Base-by-base conservation (phyloP, 768 basidiomycete species). In the Phaeotremella skinneri region DNA sequence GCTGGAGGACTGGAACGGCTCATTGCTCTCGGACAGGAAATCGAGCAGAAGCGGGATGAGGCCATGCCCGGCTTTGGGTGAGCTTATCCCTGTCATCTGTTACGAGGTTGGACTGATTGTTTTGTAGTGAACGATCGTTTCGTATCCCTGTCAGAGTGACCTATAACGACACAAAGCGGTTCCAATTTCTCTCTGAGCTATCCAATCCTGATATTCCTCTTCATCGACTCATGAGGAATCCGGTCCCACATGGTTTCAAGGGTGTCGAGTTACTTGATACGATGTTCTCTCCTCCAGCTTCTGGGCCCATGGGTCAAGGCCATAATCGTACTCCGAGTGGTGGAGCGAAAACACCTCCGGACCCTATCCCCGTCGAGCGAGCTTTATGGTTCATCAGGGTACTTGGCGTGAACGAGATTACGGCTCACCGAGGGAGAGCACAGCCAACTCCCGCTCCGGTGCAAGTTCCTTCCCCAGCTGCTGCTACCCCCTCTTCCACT, bases 371-470 rank as follows among this genome's bases (percentile, higher is more conserved):
- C 7, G 31, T 71, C 6, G 72, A 74, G 21, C 42, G 72, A 23
- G 72, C 72, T 29, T n/a, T 69, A 21, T 74, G 72, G 72, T 74
- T 74, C 59, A 74, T 74, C 26, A 57, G 72, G 1, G 66, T 71
- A 9, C 61, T 71, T 1, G 72, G 72, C 2, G 61, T 69, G 2
- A 71, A 71, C 49, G 72, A 74, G 47, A 69, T 74, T n/a, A 43
- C 63, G 0, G 71, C 71, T 11, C 69, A 73, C 60, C 26, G 71
- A 43, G 53, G 62, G n/a, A 53, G 71, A 55, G 52, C 58, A 37
- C 58, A 53, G 27, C 66, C 68, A 13, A 52, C 50, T 25, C 49
- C 63, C 20, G 43, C 53, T 14, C 58, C 63, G 20, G 55, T 63
- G 1, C 31, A 45, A 9, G 66, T 62, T 2, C 55, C 49, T 20